A percentile compares a stretch with the other conserved stretches of the same genome.
These are phyloP conservation scores for Medakamo hakoo DNA, from an alignment of 139 green algal genomes.

Conservation along the genomic window DNA sequence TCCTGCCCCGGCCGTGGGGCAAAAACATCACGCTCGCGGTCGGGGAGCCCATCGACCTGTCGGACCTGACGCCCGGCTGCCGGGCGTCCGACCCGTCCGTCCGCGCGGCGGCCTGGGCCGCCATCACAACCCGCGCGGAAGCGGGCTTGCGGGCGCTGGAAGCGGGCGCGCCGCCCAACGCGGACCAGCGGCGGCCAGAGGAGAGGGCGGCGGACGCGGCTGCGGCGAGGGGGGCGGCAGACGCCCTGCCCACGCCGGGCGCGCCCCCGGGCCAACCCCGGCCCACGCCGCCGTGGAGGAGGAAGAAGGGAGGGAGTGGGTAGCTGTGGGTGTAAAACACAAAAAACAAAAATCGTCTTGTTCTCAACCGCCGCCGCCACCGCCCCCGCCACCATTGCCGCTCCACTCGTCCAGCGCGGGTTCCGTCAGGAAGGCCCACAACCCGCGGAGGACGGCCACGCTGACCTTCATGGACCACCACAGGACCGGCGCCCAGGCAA, in stretches of 20 bases:
- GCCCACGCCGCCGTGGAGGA: no score
- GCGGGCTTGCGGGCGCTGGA: constrained; percentile 35
- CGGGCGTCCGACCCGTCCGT: constrained; percentile 6
- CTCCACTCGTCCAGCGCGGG: no score
- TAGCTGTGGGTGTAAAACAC: no score
- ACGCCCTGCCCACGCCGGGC: no score
- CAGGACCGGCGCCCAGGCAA: background rate
- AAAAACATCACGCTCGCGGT: constrained; percentile 31
- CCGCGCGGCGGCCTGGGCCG: constrained; percentile 29
- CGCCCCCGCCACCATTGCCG: no score
- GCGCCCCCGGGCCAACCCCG: no score
- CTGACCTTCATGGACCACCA: background rate
- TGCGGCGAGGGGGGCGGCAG: no score
- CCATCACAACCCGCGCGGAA: constrained; percentile 40
- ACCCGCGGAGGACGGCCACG: background rate
- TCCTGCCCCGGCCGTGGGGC: constrained; percentile 28
- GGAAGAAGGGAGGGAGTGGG: no score
- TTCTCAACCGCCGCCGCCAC: no score
- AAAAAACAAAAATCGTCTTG: no score
- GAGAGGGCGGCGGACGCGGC: no score
- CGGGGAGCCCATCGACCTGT: constrained; percentile 46
- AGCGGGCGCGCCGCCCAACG: constrained; percentile 24
- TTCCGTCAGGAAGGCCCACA: background rate
- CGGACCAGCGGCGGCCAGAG: constrained; percentile 23
- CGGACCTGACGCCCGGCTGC: constrained; percentile 35